Evolutionary conservation across 1,139 yeast genomes (phyloP).

Genomic region (Kazachstania sp.): DNA sequence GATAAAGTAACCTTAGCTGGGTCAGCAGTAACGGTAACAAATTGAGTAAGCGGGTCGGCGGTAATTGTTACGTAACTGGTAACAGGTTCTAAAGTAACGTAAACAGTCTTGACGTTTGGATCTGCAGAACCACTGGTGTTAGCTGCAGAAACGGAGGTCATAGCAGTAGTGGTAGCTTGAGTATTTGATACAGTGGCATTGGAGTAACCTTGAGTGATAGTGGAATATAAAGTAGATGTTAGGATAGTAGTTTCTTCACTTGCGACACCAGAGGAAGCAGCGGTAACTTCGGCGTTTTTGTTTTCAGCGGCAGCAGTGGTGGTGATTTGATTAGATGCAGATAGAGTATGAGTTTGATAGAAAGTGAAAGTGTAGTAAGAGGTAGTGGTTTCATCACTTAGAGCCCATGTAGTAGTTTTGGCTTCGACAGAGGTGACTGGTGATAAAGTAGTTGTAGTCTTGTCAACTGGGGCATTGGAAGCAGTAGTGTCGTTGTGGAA

Average conservation of each 20-base stretch:
- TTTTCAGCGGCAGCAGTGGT: slow-evolving; percentile 7
- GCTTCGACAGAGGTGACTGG: slow-evolving; percentile 18
- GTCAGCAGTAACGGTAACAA: slow-evolving; percentile 4
- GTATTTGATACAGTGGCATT: slow-evolving; percentile 7
- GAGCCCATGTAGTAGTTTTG: slow-evolving; percentile 13
- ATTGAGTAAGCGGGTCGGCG: slow-evolving; percentile 7
- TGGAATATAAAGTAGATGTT: not conserved
- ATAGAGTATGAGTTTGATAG: slow-evolving; percentile 14
- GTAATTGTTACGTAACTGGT: slow-evolving; percentile 12
- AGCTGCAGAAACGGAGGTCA: slow-evolving; percentile 9
- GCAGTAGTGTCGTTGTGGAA: slow-evolving; percentile 13
- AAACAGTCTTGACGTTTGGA: not conserved
- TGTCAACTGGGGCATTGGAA: not conserved
- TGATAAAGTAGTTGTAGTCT: slow-evolving; percentile 16
- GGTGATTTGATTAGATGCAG: slow-evolving; percentile 8
- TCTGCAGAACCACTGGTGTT: not conserved
- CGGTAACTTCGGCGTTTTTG: slow-evolving; percentile 6
- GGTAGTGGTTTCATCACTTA: slow-evolving; percentile 20
- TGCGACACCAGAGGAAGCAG: not conserved
- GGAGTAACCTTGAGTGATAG: not conserved
- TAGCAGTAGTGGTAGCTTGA: slow-evolving; percentile 5
- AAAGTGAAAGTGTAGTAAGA: slow-evolving; percentile 22
- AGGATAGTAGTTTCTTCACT: slow-evolving; percentile 4
- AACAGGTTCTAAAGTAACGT: slow-evolving; percentile 1
- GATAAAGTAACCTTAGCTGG: not conserved